Evolutionary conservation across 2,329 filamentous ascomycete genomes (phyloP).

Genomic region (Penicillium nordicum): DNA sequence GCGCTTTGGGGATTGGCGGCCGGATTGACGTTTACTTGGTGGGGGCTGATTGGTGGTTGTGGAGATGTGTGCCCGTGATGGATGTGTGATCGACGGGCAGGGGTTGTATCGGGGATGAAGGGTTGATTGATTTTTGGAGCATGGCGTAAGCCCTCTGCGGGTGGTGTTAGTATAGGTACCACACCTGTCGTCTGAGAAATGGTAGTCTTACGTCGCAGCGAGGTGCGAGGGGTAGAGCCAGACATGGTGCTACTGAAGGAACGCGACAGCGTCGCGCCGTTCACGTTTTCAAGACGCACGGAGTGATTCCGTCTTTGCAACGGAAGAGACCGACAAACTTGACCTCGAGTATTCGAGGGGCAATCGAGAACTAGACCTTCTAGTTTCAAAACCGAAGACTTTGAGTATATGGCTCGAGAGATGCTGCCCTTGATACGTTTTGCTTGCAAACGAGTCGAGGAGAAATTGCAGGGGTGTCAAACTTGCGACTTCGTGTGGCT

Average conservation of each 20-base stretch:
- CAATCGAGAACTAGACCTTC: background rate
- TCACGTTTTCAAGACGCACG: background rate
- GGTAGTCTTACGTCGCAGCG: slow-evolving; percentile 21
- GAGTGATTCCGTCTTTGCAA: background rate
- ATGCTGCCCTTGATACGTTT: slow-evolving; percentile 7
- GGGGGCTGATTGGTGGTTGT: slow-evolving; percentile 27
- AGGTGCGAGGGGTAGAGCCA: slow-evolving; percentile 23
- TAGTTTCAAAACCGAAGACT: background rate
- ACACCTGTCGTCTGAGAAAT: background rate
- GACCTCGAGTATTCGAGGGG: background rate
- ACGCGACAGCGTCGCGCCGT: slow-evolving; percentile 1
- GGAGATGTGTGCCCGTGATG: slow-evolving; percentile 32
- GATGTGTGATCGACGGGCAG: slow-evolving; percentile 33
- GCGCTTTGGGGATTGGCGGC: slow-evolving; percentile 32
- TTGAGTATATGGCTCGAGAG: background rate
- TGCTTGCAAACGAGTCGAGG: background rate
- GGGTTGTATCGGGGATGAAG: slow-evolving; percentile 40
- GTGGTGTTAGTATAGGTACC: slow-evolving; percentile 12
- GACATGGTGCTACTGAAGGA: slow-evolving; percentile 17
- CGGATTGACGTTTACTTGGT: slow-evolving; percentile 27
- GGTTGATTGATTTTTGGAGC: slow-evolving; percentile 40
- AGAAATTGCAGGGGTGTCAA: background rate
- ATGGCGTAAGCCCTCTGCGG: slow-evolving; percentile 39
- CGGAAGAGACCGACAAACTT: background rate
- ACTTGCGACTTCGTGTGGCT: background rate